Conservation (phyloP, 345 rosid species). For the Eutrema japonicum region DNA sequence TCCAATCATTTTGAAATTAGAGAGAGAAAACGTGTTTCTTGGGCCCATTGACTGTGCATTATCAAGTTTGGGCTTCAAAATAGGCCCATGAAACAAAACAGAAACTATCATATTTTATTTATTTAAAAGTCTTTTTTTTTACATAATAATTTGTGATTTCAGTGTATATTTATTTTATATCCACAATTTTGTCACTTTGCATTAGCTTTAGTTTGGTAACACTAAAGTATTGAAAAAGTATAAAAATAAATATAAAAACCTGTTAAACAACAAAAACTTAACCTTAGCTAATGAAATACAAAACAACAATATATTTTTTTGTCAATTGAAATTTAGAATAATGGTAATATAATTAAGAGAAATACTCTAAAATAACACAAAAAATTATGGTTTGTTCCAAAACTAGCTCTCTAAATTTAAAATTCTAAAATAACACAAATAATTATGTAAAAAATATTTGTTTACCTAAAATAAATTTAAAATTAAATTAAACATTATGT, state of each 20-base stretch:
- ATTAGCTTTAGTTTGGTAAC: neutral
- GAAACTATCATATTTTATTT: neutral
- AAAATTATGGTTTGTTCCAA: too few relatives aligned
- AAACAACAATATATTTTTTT: neutral
- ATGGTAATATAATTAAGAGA: neutral
- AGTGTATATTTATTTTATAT: neutral
- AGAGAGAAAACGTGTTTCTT: constrained; percentile 3
- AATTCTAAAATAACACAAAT: too few relatives aligned
- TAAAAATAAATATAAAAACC: neutral
- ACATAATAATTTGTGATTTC: neutral
- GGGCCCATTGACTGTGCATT: neutral
- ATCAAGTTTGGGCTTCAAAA: neutral
- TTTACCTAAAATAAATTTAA: too few relatives aligned
- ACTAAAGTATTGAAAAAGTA: neutral
- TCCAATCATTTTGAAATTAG: constrained; percentile 34
- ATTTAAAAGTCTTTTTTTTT: neutral
- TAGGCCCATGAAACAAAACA: neutral
- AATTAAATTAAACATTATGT: too few relatives aligned
- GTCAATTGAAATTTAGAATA: neutral
- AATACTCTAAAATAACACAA: too few relatives aligned
- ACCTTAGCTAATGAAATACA: constrained; percentile 5
- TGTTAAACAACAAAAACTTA: neutral
- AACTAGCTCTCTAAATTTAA: too few relatives aligned
- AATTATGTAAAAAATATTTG: too few relatives aligned
- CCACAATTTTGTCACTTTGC: neutral